These are phyloP conservation scores for Chalaropsis ovoidea DNA, from an alignment of 2,329 filamentous ascomycete genomes.

Conservation along the genomic window DNA sequence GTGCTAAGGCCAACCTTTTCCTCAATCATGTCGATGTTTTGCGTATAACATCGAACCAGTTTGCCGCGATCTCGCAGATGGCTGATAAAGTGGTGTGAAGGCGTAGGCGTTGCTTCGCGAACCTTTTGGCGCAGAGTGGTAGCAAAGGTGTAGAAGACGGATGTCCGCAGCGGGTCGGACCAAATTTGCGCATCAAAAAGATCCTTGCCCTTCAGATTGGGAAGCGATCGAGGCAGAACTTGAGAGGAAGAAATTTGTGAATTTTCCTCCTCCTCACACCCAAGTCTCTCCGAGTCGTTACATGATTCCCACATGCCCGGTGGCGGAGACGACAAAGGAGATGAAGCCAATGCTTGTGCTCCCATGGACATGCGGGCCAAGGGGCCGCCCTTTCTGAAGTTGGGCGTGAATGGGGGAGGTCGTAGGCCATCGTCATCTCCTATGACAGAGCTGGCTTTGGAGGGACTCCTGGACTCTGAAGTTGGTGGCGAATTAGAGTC, in stretches of 20 bases:
- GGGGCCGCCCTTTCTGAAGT: constrained; percentile 15
- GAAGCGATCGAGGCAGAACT: constrained; percentile 32
- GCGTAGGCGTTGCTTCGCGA: constrained; percentile 51
- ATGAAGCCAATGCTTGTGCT: constrained; percentile 35
- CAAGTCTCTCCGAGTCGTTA: constrained; percentile 33
- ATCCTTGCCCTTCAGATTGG: constrained; percentile 59
- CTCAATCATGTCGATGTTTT: constrained; percentile 66
- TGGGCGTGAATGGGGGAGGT: constrained; percentile 12
- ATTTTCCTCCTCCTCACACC: constrained; percentile 34
- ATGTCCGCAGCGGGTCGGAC: constrained; percentile 56
- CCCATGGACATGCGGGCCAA: constrained; percentile 20
- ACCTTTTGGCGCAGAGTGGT: constrained; percentile 57
- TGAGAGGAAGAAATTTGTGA: constrained; percentile 13
- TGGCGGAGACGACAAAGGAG: constrained; percentile 49
- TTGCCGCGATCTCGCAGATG: constrained; percentile 57
- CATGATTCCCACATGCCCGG: constrained; percentile 45
- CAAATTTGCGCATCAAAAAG: constrained; percentile 63
- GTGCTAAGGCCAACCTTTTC: constrained; percentile 58
- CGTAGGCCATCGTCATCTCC: background rate
- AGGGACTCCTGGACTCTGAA: background rate
- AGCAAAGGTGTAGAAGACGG: constrained; percentile 62
- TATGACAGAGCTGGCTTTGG: background rate
- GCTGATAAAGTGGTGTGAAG: constrained; percentile 58
- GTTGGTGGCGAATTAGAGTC: background rate
- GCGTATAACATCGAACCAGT: constrained; percentile 61